Base-by-base conservation (phyloP, 2,329 filamentous ascomycete species). In the Ophiostoma himal-ulmi region DNA sequence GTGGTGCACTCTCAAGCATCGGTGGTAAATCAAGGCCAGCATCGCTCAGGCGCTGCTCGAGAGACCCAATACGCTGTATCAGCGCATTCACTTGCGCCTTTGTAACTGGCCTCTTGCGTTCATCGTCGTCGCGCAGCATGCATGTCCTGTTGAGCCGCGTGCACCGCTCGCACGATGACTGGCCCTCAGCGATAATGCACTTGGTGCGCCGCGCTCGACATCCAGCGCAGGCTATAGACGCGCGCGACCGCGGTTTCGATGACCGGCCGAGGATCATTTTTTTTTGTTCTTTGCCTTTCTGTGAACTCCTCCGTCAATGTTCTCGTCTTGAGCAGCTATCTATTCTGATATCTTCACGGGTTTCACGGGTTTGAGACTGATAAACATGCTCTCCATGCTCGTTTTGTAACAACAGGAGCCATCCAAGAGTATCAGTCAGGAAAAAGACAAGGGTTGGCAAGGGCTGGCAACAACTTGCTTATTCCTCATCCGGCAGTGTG, bases 201-300 rank as follows among this genome's bases (percentile, higher is more conserved):
- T 72, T 72, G 54, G 69, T 72, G 13, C 71, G 67, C n/a, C 71
- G 69, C 14, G 69, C 69, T 5, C 71, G 71, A 52, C 71, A 72
- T 14, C 71, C 71, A 62, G 71, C 68, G 26, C 71, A 72, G 26
- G 71, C 71, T 67, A 72, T 69, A 5, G 69, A 72, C 13, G 71
- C 71, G 60, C 71, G 71, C 14, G 69, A 70, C 62, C 71, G 67
- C 34, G 69, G 69, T 67, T 72, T 72, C 8, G 69, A 70, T 22
- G 67, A 70, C 60, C 48, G 69, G 26, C 71, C 71, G 48, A 70
- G 69, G 17, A 70, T 72, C 69, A 70, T 72, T 3, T 44, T 17
- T 44, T 54, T 1, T 20, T 54, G 6, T 54, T n/a, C 52, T 57
- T 26, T 10, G 2, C n/a, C 17, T 3, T 11, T 26, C 4, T 26